Percentiles rank a stretch among this genome's conserved stretches.
phyloP scores from a whole-genome alignment of 2,329 filamentous ascomycete species.

The Nemania diffusa region DNA sequence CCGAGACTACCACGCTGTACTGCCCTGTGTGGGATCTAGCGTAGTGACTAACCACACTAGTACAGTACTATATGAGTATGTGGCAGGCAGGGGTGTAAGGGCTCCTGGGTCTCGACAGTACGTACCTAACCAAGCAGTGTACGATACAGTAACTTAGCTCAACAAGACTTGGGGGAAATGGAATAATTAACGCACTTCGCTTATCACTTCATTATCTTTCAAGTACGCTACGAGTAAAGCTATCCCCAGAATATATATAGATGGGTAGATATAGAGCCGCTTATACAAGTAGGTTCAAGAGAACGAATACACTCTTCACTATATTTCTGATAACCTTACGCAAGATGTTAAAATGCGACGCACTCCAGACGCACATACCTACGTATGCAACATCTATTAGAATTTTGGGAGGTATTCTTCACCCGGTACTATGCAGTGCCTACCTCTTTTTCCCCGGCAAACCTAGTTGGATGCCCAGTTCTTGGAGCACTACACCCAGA shows the following conservation, averaged over 20 bases:
- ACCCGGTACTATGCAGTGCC: not conserved
- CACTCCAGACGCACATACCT: not conserved
- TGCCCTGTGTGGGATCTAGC: not conserved
- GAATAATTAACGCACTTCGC: conserved; percentile 30
- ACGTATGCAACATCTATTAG: not conserved
- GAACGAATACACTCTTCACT: too few relatives aligned
- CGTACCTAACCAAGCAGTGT: not conserved
- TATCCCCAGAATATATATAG: not conserved
- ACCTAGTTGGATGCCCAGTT: conserved; percentile 22
- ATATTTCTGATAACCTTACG: too few relatives aligned
- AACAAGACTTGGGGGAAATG: conserved; percentile 11
- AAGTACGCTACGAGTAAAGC: too few relatives aligned
- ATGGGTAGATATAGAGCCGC: not conserved
- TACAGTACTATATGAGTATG: not conserved
- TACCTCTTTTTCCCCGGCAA: conserved; percentile 6
- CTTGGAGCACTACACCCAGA: conserved; percentile 20
- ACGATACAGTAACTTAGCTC: conserved; percentile 4
- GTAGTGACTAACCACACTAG: not conserved
- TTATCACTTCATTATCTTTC: conserved; percentile 4
- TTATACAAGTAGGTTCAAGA: too few relatives aligned
- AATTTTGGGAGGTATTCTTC: not conserved
- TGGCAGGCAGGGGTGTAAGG: conserved; percentile 16
- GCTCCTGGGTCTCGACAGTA: not conserved
- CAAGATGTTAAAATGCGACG: not conserved
- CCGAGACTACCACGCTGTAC: not conserved